Conservation (phyloP, 2,329 filamentous ascomycete genomes). For the Colletotrichum ledebouriae region DNA sequence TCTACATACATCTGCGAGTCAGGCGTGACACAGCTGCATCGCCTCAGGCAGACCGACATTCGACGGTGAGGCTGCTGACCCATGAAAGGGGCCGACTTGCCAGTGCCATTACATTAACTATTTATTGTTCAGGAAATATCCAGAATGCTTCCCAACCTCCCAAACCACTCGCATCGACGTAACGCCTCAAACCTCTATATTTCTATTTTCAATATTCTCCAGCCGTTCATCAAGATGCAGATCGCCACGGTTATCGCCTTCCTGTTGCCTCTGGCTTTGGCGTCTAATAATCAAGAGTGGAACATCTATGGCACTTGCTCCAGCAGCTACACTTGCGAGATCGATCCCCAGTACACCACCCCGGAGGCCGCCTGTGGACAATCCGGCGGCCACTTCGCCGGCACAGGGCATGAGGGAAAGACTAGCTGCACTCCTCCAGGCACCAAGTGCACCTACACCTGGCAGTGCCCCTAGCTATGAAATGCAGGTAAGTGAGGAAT, state of each 20-base stretch:
- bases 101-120: fast-evolving
- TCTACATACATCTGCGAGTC: slow-evolving; percentile 8
- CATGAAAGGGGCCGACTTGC: background rate
- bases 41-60: background rate
- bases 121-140: background rate
- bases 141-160: too few relatives aligned
- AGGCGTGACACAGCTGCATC: background rate
- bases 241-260: slow-evolving; percentile 4
- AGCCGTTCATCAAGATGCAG: slow-evolving; percentile 3
- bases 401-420: background rate
- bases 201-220: background rate
- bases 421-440: background rate
- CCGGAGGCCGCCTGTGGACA: slow-evolving; percentile 2
- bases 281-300: background rate
- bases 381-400: background rate
- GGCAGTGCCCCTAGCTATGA: background rate
- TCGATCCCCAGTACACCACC: slow-evolving; percentile 16
- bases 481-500: background rate
- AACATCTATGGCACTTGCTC: slow-evolving; percentile 18
- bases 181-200: background rate
- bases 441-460: slow-evolving; percentile 21
- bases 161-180: background rate
- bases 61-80: background rate
- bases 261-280: background rate
- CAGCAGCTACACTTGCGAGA: background rate